Evolutionary conservation across 148 eudicot genomes (phyloP).

Genomic region (Spergularia bocconei): DNA sequence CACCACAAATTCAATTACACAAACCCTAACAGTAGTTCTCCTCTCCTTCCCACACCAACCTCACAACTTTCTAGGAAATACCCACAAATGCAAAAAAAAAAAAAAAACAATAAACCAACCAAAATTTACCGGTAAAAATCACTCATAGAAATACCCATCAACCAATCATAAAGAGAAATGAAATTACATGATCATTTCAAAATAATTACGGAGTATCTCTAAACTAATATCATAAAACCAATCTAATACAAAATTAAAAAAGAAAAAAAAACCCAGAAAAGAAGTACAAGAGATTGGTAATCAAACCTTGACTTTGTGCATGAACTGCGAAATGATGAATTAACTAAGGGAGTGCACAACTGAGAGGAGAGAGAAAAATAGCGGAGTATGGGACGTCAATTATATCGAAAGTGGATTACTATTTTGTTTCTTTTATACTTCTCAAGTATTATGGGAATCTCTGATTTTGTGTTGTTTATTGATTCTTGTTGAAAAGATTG

Average conservation of each 20-base stretch:
- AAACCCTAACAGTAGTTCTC: background rate
- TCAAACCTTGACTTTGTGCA: conserved; percentile 14
- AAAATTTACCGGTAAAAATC: conserved; percentile 7
- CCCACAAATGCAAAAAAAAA: background rate
- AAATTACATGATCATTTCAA: conserved; percentile 1
- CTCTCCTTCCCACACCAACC: background rate
- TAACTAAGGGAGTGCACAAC: conserved; percentile 2
- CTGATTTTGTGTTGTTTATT: too few species aligned
- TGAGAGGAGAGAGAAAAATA: background rate
- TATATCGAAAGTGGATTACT: too few species aligned
- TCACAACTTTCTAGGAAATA: too few species aligned
- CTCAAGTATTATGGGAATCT: too few species aligned
- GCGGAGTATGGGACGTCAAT: too few species aligned
- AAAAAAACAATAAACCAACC: background rate
- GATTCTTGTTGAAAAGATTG: too few species aligned
- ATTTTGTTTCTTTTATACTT: too few species aligned
- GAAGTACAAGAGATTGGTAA: background rate
- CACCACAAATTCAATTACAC: background rate
- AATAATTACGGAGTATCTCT: background rate
- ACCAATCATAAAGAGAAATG: background rate
- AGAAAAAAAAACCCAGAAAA: background rate
- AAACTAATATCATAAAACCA: too few species aligned
- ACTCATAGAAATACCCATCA: conserved; percentile 5
- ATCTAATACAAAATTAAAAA: conserved; percentile 14
- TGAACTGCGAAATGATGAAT: background rate